Conservation (phyloP, 345 rosid species). For the Mercurialis annua region DNA sequence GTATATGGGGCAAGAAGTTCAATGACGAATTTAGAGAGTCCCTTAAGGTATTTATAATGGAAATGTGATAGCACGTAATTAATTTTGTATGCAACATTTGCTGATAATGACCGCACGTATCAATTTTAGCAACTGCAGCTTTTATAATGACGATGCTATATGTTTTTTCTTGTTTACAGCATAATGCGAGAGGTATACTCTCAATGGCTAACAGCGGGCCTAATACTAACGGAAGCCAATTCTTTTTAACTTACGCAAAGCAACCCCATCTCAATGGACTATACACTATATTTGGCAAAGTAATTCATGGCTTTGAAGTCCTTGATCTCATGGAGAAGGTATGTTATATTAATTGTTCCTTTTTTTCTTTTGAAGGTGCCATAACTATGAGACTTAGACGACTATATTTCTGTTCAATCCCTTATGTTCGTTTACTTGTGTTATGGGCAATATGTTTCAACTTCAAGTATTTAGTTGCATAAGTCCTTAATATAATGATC, state of each 20-base stretch:
- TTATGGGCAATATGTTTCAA: background rate
- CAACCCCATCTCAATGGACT: constrained; percentile 97
- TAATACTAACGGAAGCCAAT: constrained; percentile 96
- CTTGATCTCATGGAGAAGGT: constrained; percentile 99
- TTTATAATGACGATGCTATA: background rate
- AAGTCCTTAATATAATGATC: background rate
- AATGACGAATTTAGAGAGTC: constrained; percentile 96
- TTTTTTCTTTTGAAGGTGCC: background rate
- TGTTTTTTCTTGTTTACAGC: constrained; percentile 42
- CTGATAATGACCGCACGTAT: background rate
- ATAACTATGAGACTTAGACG: background rate
- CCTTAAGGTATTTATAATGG: constrained; percentile 58
- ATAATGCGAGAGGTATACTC: constrained; percentile 87
- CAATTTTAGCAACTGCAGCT: background rate
- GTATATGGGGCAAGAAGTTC: constrained; percentile 99
- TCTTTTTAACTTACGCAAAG: constrained; percentile 77
- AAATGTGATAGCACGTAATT: background rate
- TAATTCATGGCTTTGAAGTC: constrained; percentile 97
- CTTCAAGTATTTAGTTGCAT: background rate
- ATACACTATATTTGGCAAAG: constrained; percentile 90
- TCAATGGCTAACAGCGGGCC: constrained; percentile 99
- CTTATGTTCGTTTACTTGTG: background rate
- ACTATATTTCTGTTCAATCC: background rate
- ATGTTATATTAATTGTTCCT: constrained; percentile 2
- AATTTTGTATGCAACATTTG: background rate